Evolutionary conservation across 2,329 filamentous ascomycete species (phyloP), one percentile per base, ranked within the genome.

Genomic region (Pseudocercospora pini-densiflorae): DNA sequence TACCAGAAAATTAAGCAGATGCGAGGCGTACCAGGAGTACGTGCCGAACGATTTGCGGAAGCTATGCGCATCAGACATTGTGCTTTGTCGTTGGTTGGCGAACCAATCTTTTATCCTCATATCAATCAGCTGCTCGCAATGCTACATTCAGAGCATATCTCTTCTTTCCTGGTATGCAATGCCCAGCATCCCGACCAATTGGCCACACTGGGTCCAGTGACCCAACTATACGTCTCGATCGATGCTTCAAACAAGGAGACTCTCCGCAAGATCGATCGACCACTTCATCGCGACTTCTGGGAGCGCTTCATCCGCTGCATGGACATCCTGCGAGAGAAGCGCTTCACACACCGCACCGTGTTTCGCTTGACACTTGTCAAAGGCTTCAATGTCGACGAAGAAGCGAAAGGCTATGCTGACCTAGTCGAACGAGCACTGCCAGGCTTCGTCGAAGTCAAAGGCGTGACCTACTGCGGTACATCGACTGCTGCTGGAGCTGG

Each of bases 1-100:
- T 97, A 97, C 84, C 90, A 94, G 76, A 98, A 98, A 81, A 98
- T 98, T 81, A 97, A 97, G 79, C 95, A 96, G 91, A 87, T 98
- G 85, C 91, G 92, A 60, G 95, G 94, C 61, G 92, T 98, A 0
- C 94, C 95, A 0, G 95, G 95, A 5, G 93, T 98, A 3, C 88
- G 94, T 10, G 92, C 94, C 0, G 94, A 98, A 79, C 87, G 95
- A 3, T 98, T 97, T 76, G 89, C 90, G 6, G 95, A 98, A 81
- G 94, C 94, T 0, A 93, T 97, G 90, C 87, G 89, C 49, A 97
- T 99, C 73, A 87, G 93, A 0, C 94, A 99, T 80, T 99, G 94
- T 78, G 95, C 95, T 0, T 83, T 99, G 54, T 93, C 89, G 71
- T 85, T 99, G 9, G 95, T 99, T 23, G 94, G 95, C 72, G 94